Evolutionary conservation across 306 rosid genomes (phyloP).

Genomic region (Cucurbita argyrosperma): DNA sequence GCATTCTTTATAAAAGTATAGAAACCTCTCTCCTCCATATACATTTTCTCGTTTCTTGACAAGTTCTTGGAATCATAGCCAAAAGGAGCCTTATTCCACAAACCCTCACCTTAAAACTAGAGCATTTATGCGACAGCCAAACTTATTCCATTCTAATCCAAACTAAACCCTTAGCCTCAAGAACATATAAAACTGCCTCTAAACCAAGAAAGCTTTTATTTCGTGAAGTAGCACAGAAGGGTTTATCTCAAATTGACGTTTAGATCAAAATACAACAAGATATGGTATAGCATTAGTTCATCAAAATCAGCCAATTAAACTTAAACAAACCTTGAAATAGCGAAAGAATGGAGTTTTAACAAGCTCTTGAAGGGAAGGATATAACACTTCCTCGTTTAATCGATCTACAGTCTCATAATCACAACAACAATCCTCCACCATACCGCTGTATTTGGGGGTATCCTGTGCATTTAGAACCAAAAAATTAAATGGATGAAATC

Average conservation of each 20-base stretch:
- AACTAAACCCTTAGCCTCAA: not conserved
- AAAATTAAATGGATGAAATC: not conserved
- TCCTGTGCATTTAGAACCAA: conserved; percentile 10
- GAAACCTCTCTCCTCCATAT: no score
- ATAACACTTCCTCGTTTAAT: conserved; percentile 26
- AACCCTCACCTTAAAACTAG: not conserved
- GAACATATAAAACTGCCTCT: not conserved
- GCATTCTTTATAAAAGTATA: no score
- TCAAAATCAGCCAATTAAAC: not conserved
- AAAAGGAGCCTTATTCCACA: not conserved
- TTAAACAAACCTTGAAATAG: conserved; percentile 29
- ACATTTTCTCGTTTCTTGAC: not conserved
- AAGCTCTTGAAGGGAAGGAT: conserved; percentile 37
- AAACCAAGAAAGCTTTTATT: not conserved
- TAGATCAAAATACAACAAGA: not conserved
- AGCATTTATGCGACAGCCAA: not conserved
- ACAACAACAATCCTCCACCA: conserved; percentile 45
- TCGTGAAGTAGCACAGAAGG: not conserved
- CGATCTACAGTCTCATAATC: conserved; percentile 37
- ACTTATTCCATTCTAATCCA: not conserved
- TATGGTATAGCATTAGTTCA: not conserved
- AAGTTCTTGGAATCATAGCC: not conserved
- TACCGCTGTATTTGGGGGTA: conserved; percentile 22
- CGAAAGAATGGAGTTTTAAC: conserved; percentile 40
- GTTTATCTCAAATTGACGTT: not conserved